Evolutionary conservation across 257 asterid genomes (phyloP).

Genomic region (Buddleja alternifolia): DNA sequence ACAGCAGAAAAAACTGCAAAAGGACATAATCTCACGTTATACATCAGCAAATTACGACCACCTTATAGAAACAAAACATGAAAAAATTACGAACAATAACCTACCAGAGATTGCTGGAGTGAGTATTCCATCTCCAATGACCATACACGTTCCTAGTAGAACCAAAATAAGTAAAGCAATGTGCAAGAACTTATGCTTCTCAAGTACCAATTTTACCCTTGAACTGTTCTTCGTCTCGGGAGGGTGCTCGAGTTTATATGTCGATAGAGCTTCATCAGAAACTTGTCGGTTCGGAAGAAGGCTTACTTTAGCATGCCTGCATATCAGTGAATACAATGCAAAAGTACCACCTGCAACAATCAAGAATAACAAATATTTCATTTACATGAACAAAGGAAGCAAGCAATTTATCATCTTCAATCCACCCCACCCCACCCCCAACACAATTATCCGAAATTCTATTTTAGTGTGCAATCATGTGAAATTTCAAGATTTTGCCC

Average conservation of each 20-base stretch:
- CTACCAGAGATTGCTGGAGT: slow-evolving; percentile 97
- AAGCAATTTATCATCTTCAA: background rate
- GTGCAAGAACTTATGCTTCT: slow-evolving; percentile 82
- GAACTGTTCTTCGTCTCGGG: slow-evolving; percentile 66
- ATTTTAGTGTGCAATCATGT: no score
- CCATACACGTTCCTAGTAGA: slow-evolving; percentile 98
- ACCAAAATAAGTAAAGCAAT: slow-evolving; percentile 80
- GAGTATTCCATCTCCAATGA: slow-evolving; percentile 95
- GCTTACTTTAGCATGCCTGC: slow-evolving; percentile 97
- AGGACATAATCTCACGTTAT: slow-evolving; percentile 6
- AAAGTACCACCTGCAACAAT: slow-evolving; percentile 90
- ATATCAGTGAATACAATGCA: slow-evolving; percentile 90
- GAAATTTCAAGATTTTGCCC: no score
- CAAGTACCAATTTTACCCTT: slow-evolving; percentile 75
- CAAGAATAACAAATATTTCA: slow-evolving; percentile 22
- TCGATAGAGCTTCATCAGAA: slow-evolving; percentile 89
- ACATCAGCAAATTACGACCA: slow-evolving; percentile 20
- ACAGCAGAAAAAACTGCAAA: slow-evolving; percentile 90
- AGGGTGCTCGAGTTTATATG: slow-evolving; percentile 79
- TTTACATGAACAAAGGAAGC: background rate
- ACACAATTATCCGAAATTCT: no score
- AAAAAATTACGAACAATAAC: slow-evolving; percentile 1
- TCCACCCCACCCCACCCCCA: no score
- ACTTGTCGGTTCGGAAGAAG: slow-evolving; percentile 89
- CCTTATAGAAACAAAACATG: slow-evolving; percentile 12